Conservation (phyloP, 2,329 filamentous ascomycete genomes). For the Cordyceps cicadae region DNA sequence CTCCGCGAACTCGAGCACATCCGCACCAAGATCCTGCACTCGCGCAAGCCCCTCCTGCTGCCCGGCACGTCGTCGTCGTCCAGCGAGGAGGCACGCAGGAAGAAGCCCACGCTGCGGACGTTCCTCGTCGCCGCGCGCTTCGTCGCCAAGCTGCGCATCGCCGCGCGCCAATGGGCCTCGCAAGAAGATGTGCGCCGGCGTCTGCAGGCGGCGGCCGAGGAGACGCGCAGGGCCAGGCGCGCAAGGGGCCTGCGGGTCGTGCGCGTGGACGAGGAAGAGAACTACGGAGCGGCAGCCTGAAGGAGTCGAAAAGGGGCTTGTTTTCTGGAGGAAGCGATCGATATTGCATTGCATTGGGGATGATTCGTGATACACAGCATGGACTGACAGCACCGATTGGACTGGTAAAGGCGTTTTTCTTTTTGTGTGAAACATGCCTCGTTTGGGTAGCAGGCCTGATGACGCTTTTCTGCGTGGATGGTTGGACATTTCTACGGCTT, state of each 20-base stretch:
- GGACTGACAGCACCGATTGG: no score
- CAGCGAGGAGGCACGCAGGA: conserved; percentile 11
- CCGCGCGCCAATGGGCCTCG: conserved; percentile 40
- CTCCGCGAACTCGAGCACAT: conserved; percentile 79
- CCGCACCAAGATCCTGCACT: conserved; percentile 38
- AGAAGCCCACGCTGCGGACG: conserved; percentile 30
- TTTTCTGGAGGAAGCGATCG: not conserved
- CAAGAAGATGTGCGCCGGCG: conserved; percentile 42
- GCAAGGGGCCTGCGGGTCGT: conserved; percentile 33
- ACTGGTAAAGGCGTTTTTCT: not conserved
- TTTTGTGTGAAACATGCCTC: not conserved
- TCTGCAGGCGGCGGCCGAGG: conserved; percentile 41
- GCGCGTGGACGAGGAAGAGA: conserved; percentile 24
- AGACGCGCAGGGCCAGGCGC: conserved; percentile 36
- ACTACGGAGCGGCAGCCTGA: not conserved
- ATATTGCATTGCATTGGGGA: not conserved
- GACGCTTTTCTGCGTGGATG: not conserved
- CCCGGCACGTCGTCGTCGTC: conserved; percentile 12
- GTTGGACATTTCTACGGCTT: not conserved
- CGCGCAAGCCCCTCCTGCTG: conserved; percentile 26
- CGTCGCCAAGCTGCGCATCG: conserved; percentile 41
- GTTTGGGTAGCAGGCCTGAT: not conserved
- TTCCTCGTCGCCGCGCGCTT: conserved; percentile 43
- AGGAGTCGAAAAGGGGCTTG: not conserved
- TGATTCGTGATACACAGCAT: not conserved